phyloP scores from a whole-genome alignment of 2,329 filamentous ascomycete genomes.

The Pyrenochaeta sp. region DNA sequence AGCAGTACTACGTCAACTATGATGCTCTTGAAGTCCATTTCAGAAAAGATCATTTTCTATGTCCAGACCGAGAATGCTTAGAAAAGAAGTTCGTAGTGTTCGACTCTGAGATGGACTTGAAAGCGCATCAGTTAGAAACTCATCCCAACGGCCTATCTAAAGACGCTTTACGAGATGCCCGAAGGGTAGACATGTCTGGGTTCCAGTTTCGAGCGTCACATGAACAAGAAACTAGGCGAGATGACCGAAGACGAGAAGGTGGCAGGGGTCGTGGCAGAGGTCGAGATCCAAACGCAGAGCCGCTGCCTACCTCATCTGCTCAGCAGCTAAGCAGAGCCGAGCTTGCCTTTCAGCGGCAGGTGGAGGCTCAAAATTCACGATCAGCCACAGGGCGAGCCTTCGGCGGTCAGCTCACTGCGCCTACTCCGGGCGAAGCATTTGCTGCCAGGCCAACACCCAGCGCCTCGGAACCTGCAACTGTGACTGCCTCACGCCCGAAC shows the following conservation, averaged over 20 bases:
- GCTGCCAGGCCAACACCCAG: constrained; percentile 58
- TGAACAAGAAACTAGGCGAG: constrained; percentile 60
- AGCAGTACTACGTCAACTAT: constrained; percentile 93
- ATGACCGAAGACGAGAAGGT: constrained; percentile 52
- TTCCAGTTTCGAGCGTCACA: constrained; percentile 84
- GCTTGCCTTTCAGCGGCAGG: constrained; percentile 87
- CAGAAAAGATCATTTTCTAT: constrained; percentile 84
- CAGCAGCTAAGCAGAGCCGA: constrained; percentile 86
- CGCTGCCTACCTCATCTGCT: constrained; percentile 76
- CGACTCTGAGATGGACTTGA: constrained; percentile 90
- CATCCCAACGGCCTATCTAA: constrained; percentile 85
- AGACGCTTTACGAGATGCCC: constrained; percentile 81
- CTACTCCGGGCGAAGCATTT: constrained; percentile 52
- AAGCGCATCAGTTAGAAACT: constrained; percentile 86
- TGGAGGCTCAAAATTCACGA: constrained; percentile 89
- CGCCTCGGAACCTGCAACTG: constrained; percentile 46
- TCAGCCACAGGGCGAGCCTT: constrained; percentile 82
- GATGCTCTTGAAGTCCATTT: constrained; percentile 88
- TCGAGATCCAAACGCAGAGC: constrained; percentile 86
- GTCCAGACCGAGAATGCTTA: constrained; percentile 83
- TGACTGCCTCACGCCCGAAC: constrained; percentile 49
- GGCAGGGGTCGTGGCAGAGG: constrained; percentile 70
- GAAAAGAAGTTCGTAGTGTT: constrained; percentile 99
- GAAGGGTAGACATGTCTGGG: constrained; percentile 83
- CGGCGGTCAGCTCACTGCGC: constrained; percentile 79